These are phyloP conservation scores for Ustilago sp. DNA, from an alignment of 1,284 basidiomycete species.

Conservation along the genomic window DNA sequence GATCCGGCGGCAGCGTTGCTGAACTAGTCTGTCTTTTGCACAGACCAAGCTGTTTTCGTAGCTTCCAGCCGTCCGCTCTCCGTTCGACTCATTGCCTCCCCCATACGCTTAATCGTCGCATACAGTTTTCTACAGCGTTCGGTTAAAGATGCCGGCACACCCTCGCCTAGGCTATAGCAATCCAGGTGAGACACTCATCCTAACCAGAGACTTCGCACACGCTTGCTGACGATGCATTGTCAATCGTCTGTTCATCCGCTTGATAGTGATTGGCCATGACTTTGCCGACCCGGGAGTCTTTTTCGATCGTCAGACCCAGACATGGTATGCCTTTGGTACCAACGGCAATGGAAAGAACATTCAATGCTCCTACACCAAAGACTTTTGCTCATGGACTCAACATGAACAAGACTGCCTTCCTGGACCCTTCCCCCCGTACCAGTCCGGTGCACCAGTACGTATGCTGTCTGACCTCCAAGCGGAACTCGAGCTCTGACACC, in stretches of 20 bases:
- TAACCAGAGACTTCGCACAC: neutral
- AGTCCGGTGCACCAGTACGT: conserved; percentile 32
- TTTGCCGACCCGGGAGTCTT: conserved; percentile 59
- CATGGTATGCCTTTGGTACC: conserved; percentile 55
- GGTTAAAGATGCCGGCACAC: conserved; percentile 45
- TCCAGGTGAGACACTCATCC: conserved; percentile 29
- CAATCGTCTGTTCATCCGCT: neutral
- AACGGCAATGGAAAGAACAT: conserved; percentile 59
- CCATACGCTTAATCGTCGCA: neutral
- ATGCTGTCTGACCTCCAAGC: neutral
- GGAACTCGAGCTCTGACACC: neutral
- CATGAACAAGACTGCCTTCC: conserved; percentile 56
- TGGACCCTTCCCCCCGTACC: conserved; percentile 47
- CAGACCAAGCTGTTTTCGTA: neutral
- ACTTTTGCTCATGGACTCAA: conserved; percentile 55
- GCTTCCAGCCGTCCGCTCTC: too few relatives aligned
- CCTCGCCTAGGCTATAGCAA: conserved; percentile 54
- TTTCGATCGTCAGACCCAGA: conserved; percentile 39
- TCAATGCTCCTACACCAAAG: conserved; percentile 50
- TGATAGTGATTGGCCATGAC: conserved; percentile 46
- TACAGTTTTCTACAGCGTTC: neutral
- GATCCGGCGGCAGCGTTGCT: neutral
- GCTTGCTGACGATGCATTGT: too few relatives aligned
- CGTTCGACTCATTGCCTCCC: neutral
- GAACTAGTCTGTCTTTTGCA: neutral